Base-by-base conservation (phyloP, 2,329 filamentous ascomycete species). In the Arthroderma sp. region DNA sequence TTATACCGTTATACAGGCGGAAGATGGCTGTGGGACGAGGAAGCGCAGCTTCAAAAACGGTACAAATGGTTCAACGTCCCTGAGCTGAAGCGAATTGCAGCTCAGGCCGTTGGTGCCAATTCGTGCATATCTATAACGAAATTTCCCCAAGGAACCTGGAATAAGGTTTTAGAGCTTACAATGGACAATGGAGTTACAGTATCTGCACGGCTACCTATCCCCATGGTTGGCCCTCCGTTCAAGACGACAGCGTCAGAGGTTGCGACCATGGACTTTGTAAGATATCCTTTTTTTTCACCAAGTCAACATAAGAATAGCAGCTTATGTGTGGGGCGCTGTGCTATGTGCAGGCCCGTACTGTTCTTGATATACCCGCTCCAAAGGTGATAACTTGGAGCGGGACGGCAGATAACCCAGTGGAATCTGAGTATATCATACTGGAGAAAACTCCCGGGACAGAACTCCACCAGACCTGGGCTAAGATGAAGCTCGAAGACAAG, bases 91-190 rank as follows among this genome's bases (percentile, higher is more conserved):
- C 55, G 62, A 15, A 60, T 68, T 31, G 68, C 68, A 25, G 64
- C 64, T 41, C 64, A 52, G 66, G 61, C 49, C 57, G 68, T 55
- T 61, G 62, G 13, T 64, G 64, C 41, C 13, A 58, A 64, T 11
- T 61, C 47, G 6, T 74, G 71, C 60, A 60, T 67, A 6, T 66
- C 65, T 4, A 72, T 76, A 8, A 66, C 53, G 15, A 73, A 74
- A 60, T 51, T 72, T 11, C 66, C 63, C 4, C 69, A 74, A 64
- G 71, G 71, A 41, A 64, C 65, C 33, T 73, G 65, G 58, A 73
- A 69, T 62, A 73, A 73, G 57, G 63, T 66, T 21, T 71, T 71
- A 61, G 51, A 61, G 4, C 60, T 71, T 56, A 58, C 61, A 1
- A 63, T 62, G 62, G 58, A 62, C 52, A 55, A 64, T 38, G 66